A percentile compares a stretch with the other conserved stretches of the same genome.
Evolutionary conservation across 352 stramenopile species (phyloP).

Genomic region (Pythium folliculosum): DNA sequence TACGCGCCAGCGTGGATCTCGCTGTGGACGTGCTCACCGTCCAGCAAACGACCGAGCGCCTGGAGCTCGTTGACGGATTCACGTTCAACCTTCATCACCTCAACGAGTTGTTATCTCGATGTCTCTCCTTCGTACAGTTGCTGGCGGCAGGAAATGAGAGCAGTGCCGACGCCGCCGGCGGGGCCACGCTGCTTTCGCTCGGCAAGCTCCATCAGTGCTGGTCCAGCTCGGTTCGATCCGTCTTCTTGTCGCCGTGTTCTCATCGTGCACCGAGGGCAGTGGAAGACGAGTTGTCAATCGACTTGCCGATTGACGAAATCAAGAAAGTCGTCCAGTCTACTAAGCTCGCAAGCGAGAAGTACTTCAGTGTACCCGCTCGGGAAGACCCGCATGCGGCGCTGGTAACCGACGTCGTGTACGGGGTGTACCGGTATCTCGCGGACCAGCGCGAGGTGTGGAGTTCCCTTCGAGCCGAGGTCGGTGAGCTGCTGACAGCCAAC

Average conservation of each 20-base stretch:
- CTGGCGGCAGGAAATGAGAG: background rate
- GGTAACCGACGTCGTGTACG: constrained; percentile 44
- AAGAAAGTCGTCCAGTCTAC: constrained; percentile 36
- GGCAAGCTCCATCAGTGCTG: constrained; percentile 67
- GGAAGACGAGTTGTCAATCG: background rate
- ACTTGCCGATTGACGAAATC: constrained; percentile 9
- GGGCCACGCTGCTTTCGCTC: constrained; percentile 44
- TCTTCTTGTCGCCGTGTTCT: constrained; percentile 43
- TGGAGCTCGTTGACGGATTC: constrained; percentile 19
- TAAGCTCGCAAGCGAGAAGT: constrained; percentile 54
- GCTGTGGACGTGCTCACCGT: constrained; percentile 37
- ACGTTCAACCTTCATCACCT: constrained; percentile 63
- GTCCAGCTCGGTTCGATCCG: constrained; percentile 49
- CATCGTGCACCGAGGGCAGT: background rate
- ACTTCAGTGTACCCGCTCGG: constrained; percentile 60
- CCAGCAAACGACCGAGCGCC: constrained; percentile 31
- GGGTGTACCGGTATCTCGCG: constrained; percentile 29
- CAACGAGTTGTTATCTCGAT: constrained; percentile 39
- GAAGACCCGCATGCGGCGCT: constrained; percentile 29
- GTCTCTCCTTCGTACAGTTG: constrained; percentile 32
- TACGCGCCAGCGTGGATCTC: constrained; percentile 64
- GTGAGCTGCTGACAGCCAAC: constrained; percentile 31
- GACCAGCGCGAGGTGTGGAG: background rate
- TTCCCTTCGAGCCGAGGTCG: constrained; percentile 5
- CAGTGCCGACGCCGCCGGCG: background rate